These are phyloP conservation scores for Phanerochaete sordida DNA, from an alignment of 768 basidiomycete genomes.

Conservation along the genomic window DNA sequence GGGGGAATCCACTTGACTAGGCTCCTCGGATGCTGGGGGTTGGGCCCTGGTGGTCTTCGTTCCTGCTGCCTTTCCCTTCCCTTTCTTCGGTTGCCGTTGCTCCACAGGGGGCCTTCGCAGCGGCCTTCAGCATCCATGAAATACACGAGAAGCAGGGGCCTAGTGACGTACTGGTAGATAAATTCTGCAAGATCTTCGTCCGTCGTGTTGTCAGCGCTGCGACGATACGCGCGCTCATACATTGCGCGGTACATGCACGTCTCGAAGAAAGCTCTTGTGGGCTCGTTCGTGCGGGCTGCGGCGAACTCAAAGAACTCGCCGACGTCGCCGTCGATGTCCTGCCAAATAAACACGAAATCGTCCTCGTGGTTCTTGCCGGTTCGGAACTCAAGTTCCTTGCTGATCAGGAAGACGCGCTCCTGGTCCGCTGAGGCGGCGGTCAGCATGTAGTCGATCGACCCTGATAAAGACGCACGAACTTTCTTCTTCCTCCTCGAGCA, in stretches of 20 bases:
- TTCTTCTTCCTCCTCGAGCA: slow-evolving; percentile 92
- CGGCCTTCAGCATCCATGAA: too few relatives aligned
- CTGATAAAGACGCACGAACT: slow-evolving; percentile 40
- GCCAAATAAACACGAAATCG: slow-evolving; percentile 85
- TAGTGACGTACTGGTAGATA: slow-evolving; percentile 69
- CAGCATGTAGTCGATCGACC: background rate
- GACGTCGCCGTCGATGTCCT: slow-evolving; percentile 85
- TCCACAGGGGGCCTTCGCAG: slow-evolving; percentile 16
- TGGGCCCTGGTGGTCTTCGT: background rate
- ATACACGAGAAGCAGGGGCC: too few relatives aligned
- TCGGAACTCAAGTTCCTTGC: slow-evolving; percentile 86
- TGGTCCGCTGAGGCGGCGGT: slow-evolving; percentile 66
- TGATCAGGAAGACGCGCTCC: slow-evolving; percentile 88
- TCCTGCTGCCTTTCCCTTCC: slow-evolving; percentile 9
- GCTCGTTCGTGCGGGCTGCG: slow-evolving; percentile 64
- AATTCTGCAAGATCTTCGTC: slow-evolving; percentile 77
- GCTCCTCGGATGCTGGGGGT: background rate
- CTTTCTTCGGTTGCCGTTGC: too few relatives aligned
- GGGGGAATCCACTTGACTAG: slow-evolving; percentile 1
- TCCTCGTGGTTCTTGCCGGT: slow-evolving; percentile 61
- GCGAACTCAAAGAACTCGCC: slow-evolving; percentile 96
- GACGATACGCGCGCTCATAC: slow-evolving; percentile 89
- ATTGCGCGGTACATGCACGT: slow-evolving; percentile 94
- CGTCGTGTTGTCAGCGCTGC: slow-evolving; percentile 60
- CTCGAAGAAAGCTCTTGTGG: slow-evolving; percentile 87